Base-by-base conservation (phyloP, 1,139 yeast genomes). In the Kodamaea sp. region DNA sequence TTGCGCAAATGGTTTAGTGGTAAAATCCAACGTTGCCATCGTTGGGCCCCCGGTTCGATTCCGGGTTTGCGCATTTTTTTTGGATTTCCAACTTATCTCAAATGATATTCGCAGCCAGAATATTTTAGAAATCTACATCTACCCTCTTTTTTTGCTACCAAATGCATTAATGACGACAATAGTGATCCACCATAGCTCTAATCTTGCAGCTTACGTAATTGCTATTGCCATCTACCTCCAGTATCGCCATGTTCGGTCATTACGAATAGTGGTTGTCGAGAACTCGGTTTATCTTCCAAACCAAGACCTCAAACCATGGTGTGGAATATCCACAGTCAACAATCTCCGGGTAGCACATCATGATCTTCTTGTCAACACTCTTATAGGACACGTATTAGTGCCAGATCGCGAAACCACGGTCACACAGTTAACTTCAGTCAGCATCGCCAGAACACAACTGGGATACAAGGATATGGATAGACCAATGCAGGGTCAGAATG, bases 321-420 rank as follows among this genome's bases (percentile, higher is more conserved):
- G 63, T 42, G 63, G 62, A 2, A 44, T 44, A 15, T 48, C 44
- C 18, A 54, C 55, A 4, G 28, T 53, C 8, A 50, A 41, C 22
- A 38, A 40, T 26, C 37, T 29, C 3, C 40, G 37, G 4, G 36
- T 43, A 11, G 27, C 18, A 9, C 36, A 38, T 20, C 34, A 34
- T 24, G 35, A 35, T 12, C 30, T 42, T n/a, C 20, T 46, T 4
- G 14, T 32, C 8, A 28, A 24, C n/a, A 11, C 8, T 4, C 8
- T 34, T 8, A 22, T 29, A 18, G 7, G 12, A 7, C 16, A 6
- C 9, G 22, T 23, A 7, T 27, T 34, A 2, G 11, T 31, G 5
- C 4, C 14, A 7, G 36, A 29, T 9, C 21, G 11, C 2, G 24
- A 32, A 16, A 10, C 34, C 9, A 19, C 28, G 13, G 4, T 37